phyloP scores from a whole-genome alignment of 257 asterid species.

The Linaria vulgaris region DNA sequence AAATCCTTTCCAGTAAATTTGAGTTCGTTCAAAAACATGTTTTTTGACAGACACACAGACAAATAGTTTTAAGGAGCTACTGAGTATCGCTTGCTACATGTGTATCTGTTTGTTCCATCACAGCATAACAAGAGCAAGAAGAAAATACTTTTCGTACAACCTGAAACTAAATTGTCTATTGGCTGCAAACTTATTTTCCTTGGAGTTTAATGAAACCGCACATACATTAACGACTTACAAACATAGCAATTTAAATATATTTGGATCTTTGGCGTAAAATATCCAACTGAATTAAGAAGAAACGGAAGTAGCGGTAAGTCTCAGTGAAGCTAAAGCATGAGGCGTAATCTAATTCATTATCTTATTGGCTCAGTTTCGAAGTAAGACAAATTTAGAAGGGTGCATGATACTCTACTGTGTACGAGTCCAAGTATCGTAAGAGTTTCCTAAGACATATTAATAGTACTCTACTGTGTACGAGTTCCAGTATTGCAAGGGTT shows the following conservation, averaged over 20 bases:
- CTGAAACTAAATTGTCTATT: background rate
- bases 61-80: background rate
- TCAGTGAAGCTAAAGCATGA: too few species aligned
- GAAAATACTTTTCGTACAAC: background rate
- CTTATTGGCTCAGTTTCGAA: too few species aligned
- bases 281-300: background rate
- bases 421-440: background rate
- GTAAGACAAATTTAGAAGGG: too few species aligned
- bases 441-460: background rate
- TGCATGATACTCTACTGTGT: background rate
- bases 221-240: background rate
- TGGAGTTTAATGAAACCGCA: background rate
- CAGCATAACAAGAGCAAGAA: constrained; percentile 15
- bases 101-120: background rate
- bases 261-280: background rate
- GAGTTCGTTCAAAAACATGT: too few species aligned
- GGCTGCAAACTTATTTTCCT: background rate
- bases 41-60: too few species aligned
- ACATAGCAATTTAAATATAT: background rate
- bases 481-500: background rate
- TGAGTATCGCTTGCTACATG: background rate
- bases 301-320: background rate
- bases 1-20: too few species aligned
- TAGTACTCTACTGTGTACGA: background rate
- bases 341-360: too few species aligned